These are phyloP conservation scores for Lachnellula willkommii DNA, from an alignment of 2,329 filamentous ascomycete species.

Conservation along the genomic window DNA sequence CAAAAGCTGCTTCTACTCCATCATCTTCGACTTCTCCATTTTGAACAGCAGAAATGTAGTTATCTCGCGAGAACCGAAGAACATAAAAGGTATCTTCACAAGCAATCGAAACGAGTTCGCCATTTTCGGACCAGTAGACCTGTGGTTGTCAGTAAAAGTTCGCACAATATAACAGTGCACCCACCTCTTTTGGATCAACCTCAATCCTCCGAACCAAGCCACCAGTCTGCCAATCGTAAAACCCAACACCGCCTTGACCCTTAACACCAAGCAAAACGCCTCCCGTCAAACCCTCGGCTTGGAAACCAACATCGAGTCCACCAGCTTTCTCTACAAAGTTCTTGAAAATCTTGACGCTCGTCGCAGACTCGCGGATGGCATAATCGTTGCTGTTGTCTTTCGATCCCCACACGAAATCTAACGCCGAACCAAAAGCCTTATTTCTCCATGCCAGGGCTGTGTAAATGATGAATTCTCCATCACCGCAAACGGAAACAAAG, in stretches of 20 bases:
- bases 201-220: conserved; percentile 89
- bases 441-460: conserved; percentile 95
- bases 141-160: conserved; percentile 29
- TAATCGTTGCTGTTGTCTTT: conserved; percentile 99
- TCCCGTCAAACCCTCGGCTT: conserved; percentile 84
- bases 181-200: conserved; percentile 51
- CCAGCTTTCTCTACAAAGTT: conserved; percentile 92
- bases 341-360: conserved; percentile 94
- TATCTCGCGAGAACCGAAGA: conserved; percentile 82
- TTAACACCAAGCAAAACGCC: conserved; percentile 90
- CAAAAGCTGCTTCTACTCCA: conserved; percentile 92
- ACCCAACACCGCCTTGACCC: conserved; percentile 87
- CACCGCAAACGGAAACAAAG: conserved; percentile 83
- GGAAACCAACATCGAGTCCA: conserved; percentile 89
- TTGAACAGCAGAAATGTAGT: conserved; percentile 78
- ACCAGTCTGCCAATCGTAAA: conserved; percentile 94
- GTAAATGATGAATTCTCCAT: conserved; percentile 99
- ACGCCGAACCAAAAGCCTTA: conserved; percentile 90
- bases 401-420: conserved; percentile 95
- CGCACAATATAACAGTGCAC: background rate
- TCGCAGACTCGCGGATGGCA: conserved; percentile 89
- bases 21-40: conserved; percentile 74
- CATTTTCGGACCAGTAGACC: conserved; percentile 97
- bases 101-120: conserved; percentile 85
- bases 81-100: conserved; percentile 97